Conservation (phyloP, 1,284 basidiomycete species). For the Pseudomicrostroma phylloplanum region DNA sequence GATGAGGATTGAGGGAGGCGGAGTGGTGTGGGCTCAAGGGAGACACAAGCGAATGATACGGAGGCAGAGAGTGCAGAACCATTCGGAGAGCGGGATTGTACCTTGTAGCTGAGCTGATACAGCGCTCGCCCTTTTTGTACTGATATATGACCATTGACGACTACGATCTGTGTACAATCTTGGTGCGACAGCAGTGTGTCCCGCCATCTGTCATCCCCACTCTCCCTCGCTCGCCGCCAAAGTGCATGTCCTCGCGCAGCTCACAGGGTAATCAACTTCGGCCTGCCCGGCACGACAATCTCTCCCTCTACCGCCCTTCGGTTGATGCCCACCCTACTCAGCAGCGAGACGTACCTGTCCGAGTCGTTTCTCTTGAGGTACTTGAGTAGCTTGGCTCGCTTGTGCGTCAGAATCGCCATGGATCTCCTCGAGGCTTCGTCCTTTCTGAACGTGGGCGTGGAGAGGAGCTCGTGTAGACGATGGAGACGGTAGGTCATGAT, state of each 20-base stretch:
- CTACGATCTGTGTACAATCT: too few species aligned
- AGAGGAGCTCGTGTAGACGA: constrained; percentile 70
- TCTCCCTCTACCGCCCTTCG: constrained; percentile 80
- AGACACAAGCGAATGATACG: too few species aligned
- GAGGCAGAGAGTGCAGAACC: too few species aligned
- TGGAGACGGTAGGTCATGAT: constrained; percentile 79
- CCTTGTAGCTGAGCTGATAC: too few species aligned
- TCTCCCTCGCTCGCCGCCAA: too few species aligned
- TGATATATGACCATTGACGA: too few species aligned
- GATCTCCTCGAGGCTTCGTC: constrained; percentile 73
- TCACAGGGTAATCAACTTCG: constrained; percentile 21
- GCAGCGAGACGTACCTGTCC: constrained; percentile 66
- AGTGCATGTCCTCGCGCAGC: neutral
- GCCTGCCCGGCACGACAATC: constrained; percentile 54
- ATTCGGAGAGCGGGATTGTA: too few species aligned
- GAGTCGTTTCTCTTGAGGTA: constrained; percentile 65
- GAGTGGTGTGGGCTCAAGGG: too few species aligned
- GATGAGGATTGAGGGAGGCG: constrained; percentile 4
- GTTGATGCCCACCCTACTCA: constrained; percentile 72
- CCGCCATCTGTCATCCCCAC: too few species aligned
- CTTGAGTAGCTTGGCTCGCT: constrained; percentile 73
- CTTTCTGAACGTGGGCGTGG: constrained; percentile 58
- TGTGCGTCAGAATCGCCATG: constrained; percentile 69
- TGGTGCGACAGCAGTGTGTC: too few species aligned
- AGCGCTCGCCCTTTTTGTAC: too few species aligned